phyloP scores from a whole-genome alignment of 108 stramenopile genomes.

The Skeletonema costatum region DNA sequence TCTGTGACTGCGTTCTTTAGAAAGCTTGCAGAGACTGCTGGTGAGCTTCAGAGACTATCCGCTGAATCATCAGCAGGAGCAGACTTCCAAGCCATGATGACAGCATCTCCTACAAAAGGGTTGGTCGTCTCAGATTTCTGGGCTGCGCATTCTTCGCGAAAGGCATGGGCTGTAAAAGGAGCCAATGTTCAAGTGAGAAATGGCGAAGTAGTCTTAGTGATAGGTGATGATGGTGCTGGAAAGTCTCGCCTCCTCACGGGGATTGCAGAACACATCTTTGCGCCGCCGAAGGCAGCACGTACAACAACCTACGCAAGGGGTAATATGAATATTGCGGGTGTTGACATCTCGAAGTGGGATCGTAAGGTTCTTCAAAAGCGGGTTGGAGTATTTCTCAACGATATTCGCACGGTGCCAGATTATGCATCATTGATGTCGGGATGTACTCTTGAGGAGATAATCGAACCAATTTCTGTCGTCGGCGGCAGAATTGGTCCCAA shows the following conservation, averaged over 20 bases:
- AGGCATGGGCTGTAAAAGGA: slow-evolving; percentile 73
- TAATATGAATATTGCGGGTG: slow-evolving; percentile 59
- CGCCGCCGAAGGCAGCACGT: slow-evolving; percentile 63
- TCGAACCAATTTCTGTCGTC: slow-evolving; percentile 66
- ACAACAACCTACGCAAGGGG: slow-evolving; percentile 78
- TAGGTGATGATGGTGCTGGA: slow-evolving; percentile 79
- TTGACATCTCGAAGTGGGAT: slow-evolving; percentile 83
- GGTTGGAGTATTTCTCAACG: slow-evolving; percentile 76
- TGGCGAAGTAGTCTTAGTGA: slow-evolving; percentile 74
- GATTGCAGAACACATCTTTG: slow-evolving; percentile 69
- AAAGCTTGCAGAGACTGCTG: slow-evolving; percentile 43
- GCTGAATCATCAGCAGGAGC: slow-evolving; percentile 29
- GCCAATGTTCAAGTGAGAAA: slow-evolving; percentile 71
- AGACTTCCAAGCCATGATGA: slow-evolving; percentile 58
- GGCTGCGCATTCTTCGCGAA: slow-evolving; percentile 60
- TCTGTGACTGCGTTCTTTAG: slow-evolving; percentile 51
- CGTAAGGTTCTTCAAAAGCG: slow-evolving; percentile 60
- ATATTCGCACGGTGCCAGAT: slow-evolving; percentile 69
- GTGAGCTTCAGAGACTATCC: slow-evolving; percentile 47
- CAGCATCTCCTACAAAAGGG: slow-evolving; percentile 72
- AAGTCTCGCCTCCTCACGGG: slow-evolving; percentile 82
- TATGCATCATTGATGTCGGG: slow-evolving; percentile 70
- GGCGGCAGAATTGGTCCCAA: slow-evolving; percentile 39
- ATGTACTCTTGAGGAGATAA: slow-evolving; percentile 76
- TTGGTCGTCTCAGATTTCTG: slow-evolving; percentile 78